Evolutionary conservation across 805 yeast species (phyloP).

Genomic region (Teunomyces tritomae): DNA sequence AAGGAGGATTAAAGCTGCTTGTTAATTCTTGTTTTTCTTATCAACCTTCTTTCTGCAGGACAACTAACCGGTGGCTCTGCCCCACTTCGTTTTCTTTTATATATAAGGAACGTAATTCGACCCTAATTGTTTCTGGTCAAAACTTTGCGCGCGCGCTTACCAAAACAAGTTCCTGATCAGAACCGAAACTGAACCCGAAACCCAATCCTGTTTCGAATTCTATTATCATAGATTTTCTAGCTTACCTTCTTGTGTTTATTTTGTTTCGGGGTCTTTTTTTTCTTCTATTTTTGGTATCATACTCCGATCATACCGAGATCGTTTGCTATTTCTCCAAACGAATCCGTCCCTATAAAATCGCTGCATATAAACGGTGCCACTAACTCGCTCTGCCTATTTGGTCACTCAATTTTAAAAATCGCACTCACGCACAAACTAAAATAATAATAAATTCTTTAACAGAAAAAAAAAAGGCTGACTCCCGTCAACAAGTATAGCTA

Average conservation of each 20-base stretch:
- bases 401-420: neutral
- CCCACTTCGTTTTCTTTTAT: too few relatives aligned
- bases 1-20: too few relatives aligned
- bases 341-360: neutral
- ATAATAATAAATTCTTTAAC: neutral
- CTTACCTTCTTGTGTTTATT: neutral
- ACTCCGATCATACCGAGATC: neutral
- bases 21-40: neutral
- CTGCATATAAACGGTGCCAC: neutral
- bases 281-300: neutral
- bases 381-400: constrained; percentile 1
- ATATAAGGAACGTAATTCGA: too few relatives aligned
- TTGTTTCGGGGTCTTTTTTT: neutral
- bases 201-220: neutral
- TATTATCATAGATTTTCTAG: neutral
- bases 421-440: neutral
- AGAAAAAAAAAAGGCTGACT: constrained; percentile 1
- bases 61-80: too few relatives aligned
- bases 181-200: too few relatives aligned
- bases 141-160: too few relatives aligned
- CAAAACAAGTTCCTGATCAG: too few relatives aligned
- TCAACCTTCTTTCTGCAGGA: neutral
- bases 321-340: neutral
- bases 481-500: neutral
- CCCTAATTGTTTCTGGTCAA: too few relatives aligned